Percentiles rank a stretch among this genome's conserved stretches.
These are phyloP conservation scores for Punica granatum DNA, from an alignment of 345 rosid genomes.

Conservation along the genomic window DNA sequence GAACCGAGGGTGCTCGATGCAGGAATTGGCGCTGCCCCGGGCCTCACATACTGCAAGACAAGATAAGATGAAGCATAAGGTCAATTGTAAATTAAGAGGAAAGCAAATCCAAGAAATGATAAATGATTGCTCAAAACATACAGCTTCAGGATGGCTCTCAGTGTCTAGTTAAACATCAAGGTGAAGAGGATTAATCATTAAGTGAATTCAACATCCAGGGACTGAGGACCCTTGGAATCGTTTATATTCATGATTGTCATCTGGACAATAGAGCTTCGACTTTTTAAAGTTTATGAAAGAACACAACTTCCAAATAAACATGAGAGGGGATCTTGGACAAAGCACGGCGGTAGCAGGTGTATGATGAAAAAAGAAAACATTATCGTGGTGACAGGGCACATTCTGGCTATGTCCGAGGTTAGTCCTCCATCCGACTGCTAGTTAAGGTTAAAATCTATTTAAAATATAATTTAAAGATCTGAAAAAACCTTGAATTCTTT, in stretches of 20 bases:
- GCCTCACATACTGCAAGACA: conserved; percentile 89
- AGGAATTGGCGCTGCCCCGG: conserved; percentile 78
- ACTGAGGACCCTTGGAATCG: background rate
- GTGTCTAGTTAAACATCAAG: background rate
- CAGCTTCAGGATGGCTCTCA: background rate
- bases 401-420: background rate
- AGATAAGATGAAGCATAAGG: conserved; percentile 18
- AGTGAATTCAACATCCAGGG: background rate
- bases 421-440: background rate
- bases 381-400: background rate
- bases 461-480: background rate
- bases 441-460: background rate
- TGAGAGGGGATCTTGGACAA: background rate
- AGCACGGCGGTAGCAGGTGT: too few species aligned
- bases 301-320: background rate
- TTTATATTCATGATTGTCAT: background rate
- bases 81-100: conserved; percentile 7
- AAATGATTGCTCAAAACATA: background rate
- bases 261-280: background rate
- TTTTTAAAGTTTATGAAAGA: background rate
- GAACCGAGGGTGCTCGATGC: conserved; percentile 47
- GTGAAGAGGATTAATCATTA: background rate
- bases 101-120: background rate
- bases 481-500: background rate
- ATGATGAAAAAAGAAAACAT: background rate